Evolutionary conservation across 257 asterid genomes (phyloP), one percentile per base, ranked within the genome.

Genomic region (Scutellaria minor): DNA sequence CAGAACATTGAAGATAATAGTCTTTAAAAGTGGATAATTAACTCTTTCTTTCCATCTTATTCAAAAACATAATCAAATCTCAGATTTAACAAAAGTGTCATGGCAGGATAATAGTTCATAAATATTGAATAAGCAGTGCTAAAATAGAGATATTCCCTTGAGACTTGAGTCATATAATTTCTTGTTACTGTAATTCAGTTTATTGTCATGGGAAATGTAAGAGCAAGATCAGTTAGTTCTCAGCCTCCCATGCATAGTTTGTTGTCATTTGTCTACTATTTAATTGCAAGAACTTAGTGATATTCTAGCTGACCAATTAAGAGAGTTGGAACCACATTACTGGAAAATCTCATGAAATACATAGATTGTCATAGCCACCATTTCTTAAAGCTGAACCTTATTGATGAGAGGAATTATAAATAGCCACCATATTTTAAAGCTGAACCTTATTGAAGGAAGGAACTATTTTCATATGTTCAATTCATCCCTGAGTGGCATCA

Each of bases 161-260:
- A 20, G 39, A 18, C 18, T 18, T 18, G 18, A 55, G 9, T 9
- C 14, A 39, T 35, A 5, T 46, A 15, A 27, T 46, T 51, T 42
- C 35, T 47, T 31, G 68, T 77, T 61, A 6, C 59, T 73, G 9
- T n/a, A 45, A 31, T 56, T 77, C 59, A 57, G 74, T 35, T 62
- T 52, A 42, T 18, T 51, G 20, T 64, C 45, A 61, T 61, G 68
- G 44, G 7, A 54, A 27, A 12, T 40, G 47, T 20, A 20, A 18
- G 39, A 24, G 63, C 50, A 62, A 10, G 52, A 45, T 67, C 62
- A 67, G 50, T 46, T 77, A 67, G 50, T 46, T 77, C 64, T 40
- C 56, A 54, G 59, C 50, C 20, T 62, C 50, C 40, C 47, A 5
- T 64, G 46, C 50, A 52, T 41, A 41, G 52, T 61, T 37, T 27